These are phyloP conservation scores for Tetrastigma voinierianum DNA, from an alignment of 164 flowering plant species.

Conservation along the genomic window DNA sequence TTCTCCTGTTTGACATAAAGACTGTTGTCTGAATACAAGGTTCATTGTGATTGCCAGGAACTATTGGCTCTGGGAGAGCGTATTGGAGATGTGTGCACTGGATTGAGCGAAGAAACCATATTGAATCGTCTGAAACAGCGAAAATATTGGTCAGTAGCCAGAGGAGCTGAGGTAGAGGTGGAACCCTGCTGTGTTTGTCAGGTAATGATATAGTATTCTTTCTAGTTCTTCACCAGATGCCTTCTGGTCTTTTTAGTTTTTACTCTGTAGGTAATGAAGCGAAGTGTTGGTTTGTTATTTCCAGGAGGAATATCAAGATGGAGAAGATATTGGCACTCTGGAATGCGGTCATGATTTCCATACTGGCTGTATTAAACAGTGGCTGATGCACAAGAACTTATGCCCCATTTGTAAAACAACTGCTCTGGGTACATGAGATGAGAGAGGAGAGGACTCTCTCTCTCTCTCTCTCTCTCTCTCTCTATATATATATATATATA, in stretches of 20 bases:
- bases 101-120: constrained; percentile 67
- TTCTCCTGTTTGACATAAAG: background rate
- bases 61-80: constrained; percentile 80
- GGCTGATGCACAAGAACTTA: constrained; percentile 72
- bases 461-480: background rate
- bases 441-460: background rate
- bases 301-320: constrained; percentile 82
- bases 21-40: background rate
- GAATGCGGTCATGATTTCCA: constrained; percentile 90
- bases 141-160: constrained; percentile 19
- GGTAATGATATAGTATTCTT: constrained; percentile 32
- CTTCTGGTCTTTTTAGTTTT: background rate
- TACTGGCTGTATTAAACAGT: constrained; percentile 61
- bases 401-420: constrained; percentile 92
- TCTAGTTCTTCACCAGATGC: background rate
- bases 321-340: constrained; percentile 66
- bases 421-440: constrained; percentile 37
- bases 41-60: constrained; percentile 45
- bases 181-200: constrained; percentile 88
- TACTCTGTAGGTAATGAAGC: background rate
- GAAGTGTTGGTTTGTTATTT: background rate
- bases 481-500: too few relatives aligned
- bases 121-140: constrained; percentile 38
- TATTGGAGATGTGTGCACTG: constrained; percentile 77
- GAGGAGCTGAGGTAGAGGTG: constrained; percentile 31